These are phyloP conservation scores for Sphagnurus paluster DNA, from an alignment of 1,284 basidiomycete genomes.

Conservation along the genomic window DNA sequence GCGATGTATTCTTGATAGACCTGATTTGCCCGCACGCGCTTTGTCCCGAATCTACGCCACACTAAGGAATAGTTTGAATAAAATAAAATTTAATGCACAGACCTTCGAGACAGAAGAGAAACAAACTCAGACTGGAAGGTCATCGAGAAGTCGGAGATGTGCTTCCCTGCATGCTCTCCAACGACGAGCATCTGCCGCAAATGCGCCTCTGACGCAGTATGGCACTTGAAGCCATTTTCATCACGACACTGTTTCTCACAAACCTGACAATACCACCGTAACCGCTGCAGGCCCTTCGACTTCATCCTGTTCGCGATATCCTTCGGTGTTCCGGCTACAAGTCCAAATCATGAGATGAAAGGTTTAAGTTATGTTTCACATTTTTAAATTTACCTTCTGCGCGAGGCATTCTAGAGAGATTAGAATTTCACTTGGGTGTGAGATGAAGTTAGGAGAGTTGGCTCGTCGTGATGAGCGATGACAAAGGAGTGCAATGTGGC, in stretches of 20 bases:
- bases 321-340: constrained; percentile 83
- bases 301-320: constrained; percentile 95
- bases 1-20: constrained; percentile 99
- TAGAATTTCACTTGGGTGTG: too few species aligned
- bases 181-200: constrained; percentile 95
- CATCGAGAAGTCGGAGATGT: constrained; percentile 88
- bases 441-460: neutral
- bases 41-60: constrained; percentile 80
- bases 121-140: constrained; percentile 95
- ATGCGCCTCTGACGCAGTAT: constrained; percentile 85
- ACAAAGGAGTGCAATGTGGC: constrained; percentile 7
- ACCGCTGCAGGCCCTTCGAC: constrained; percentile 89
- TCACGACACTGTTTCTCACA: constrained; percentile 96
- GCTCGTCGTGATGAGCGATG: constrained; percentile 1
- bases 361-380: neutral
- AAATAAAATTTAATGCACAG: constrained; percentile 16
- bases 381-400: constrained; percentile 61
- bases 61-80: neutral
- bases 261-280: constrained; percentile 96
- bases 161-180: constrained; percentile 88
- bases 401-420: constrained; percentile 61
- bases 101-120: constrained; percentile 81
- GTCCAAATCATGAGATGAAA: constrained; percentile 4
- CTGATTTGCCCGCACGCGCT: constrained; percentile 90
- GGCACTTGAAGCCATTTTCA: constrained; percentile 97